These are phyloP conservation scores for Akanthomyces dipterigenus DNA, from an alignment of 2,329 filamentous ascomycete genomes.

Conservation along the genomic window DNA sequence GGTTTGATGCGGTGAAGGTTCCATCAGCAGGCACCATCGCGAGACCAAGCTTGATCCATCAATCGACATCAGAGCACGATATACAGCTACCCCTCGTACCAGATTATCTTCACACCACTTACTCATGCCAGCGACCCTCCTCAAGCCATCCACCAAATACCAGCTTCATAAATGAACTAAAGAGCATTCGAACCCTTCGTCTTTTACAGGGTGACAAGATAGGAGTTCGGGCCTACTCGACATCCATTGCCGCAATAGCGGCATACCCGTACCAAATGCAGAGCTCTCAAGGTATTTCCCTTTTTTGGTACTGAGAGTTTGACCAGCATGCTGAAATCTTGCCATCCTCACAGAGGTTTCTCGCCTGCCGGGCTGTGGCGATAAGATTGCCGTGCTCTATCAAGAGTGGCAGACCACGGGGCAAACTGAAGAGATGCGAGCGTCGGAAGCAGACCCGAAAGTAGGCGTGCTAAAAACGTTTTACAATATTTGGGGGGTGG, in stretches of 20 bases:
- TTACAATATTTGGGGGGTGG: conserved; percentile 89
- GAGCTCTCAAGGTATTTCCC: conserved; percentile 31
- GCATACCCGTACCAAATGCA: conserved; percentile 62
- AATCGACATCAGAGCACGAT: conserved; percentile 76
- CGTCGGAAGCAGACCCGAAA: conserved; percentile 56
- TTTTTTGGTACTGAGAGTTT: neutral
- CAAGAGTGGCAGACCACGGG: conserved; percentile 62
- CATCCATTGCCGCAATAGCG: conserved; percentile 73
- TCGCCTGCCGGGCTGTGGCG: conserved; percentile 70
- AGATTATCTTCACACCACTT: conserved; percentile 53
- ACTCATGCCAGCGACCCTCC: conserved; percentile 76
- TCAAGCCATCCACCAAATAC: conserved; percentile 65
- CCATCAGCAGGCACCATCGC: neutral
- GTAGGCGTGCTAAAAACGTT: conserved; percentile 63
- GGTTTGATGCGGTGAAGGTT: neutral
- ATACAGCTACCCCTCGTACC: conserved; percentile 59
- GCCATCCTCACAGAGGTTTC: conserved; percentile 34
- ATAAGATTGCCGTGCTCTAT: conserved; percentile 72
- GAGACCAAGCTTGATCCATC: conserved; percentile 45
- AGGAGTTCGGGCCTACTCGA: conserved; percentile 80
- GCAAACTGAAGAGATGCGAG: conserved; percentile 54
- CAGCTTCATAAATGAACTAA: conserved; percentile 65
- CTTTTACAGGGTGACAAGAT: conserved; percentile 68
- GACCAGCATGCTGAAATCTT: neutral
- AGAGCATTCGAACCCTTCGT: conserved; percentile 66